These are phyloP conservation scores for Rhododendron griersonianum DNA, from an alignment of 148 eudicot species.

Conservation along the genomic window DNA sequence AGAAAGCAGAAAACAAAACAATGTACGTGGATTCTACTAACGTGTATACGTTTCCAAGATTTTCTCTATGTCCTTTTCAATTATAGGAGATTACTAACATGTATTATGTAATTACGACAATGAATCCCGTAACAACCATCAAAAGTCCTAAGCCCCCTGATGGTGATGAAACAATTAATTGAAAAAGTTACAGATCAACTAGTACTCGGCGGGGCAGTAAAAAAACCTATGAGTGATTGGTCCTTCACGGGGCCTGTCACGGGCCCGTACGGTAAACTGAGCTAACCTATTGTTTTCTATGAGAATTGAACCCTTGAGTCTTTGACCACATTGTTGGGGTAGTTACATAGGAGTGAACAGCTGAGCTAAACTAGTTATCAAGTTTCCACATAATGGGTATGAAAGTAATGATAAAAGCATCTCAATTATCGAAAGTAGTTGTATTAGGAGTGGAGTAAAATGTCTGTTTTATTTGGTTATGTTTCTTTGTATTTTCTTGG, in stretches of 20 bases:
- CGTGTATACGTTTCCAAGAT: neutral
- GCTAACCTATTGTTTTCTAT: neutral
- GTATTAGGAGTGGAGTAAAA: neutral
- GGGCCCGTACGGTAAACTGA: neutral
- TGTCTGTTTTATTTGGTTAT: neutral
- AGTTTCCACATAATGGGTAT: neutral
- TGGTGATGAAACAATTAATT: neutral
- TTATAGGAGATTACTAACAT: neutral
- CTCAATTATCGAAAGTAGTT: neutral
- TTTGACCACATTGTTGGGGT: neutral
- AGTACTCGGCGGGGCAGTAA: neutral
- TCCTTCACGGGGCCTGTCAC: neutral
- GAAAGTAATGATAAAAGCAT: no score
- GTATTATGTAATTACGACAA: neutral
- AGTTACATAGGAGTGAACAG: neutral
- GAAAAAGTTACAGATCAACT: neutral
- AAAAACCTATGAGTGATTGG: neutral
- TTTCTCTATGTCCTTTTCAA: neutral
- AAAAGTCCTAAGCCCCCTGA: neutral
- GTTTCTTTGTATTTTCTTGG: constrained; percentile 6
- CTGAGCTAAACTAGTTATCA: neutral
- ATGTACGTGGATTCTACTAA: neutral
- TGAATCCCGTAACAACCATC: neutral
- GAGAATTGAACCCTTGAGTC: neutral
- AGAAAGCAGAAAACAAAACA: neutral